These are phyloP conservation scores for Gynostemma pentaphyllum DNA, from an alignment of 306 rosid species.

Conservation along the genomic window DNA sequence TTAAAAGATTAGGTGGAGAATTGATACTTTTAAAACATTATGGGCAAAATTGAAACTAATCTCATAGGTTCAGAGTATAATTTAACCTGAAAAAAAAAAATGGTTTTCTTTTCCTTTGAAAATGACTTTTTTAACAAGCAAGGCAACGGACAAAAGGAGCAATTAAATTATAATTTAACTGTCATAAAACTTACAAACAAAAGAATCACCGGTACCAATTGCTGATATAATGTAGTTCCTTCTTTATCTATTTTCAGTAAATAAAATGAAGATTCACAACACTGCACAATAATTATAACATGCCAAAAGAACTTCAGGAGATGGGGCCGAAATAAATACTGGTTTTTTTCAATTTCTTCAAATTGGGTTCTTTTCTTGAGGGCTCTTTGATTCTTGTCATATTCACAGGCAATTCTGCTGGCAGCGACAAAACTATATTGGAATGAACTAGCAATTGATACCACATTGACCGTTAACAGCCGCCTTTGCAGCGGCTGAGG, in stretches of 20 bases:
- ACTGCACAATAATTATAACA: slow-evolving; percentile 23
- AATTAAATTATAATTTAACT: slow-evolving; percentile 10
- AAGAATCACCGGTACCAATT: neutral
- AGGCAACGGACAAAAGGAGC: too few relatives aligned
- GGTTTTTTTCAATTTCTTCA: slow-evolving; percentile 4
- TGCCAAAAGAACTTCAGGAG: slow-evolving; percentile 10
- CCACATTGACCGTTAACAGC: slow-evolving; percentile 48
- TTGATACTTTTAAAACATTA: too few relatives aligned
- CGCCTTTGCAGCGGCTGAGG: slow-evolving; percentile 20
- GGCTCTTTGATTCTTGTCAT: slow-evolving; percentile 5
- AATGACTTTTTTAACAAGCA: too few relatives aligned
- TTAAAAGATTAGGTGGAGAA: too few relatives aligned
- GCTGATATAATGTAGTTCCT: slow-evolving; percentile 4
- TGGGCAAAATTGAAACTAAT: too few relatives aligned
- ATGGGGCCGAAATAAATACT: neutral
- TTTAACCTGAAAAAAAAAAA: too few relatives aligned
- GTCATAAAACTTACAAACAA: slow-evolving; percentile 2
- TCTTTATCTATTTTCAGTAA: slow-evolving; percentile 17
- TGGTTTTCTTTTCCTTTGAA: too few relatives aligned
- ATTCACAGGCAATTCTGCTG: slow-evolving; percentile 5
- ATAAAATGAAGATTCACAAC: slow-evolving; percentile 10
- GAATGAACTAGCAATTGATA: slow-evolving; percentile 34
- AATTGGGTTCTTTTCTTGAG: neutral
- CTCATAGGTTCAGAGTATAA: too few relatives aligned
- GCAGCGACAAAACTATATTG: neutral